phyloP scores from a whole-genome alignment of 345 rosid species.

The Lenwebbia sp. region DNA sequence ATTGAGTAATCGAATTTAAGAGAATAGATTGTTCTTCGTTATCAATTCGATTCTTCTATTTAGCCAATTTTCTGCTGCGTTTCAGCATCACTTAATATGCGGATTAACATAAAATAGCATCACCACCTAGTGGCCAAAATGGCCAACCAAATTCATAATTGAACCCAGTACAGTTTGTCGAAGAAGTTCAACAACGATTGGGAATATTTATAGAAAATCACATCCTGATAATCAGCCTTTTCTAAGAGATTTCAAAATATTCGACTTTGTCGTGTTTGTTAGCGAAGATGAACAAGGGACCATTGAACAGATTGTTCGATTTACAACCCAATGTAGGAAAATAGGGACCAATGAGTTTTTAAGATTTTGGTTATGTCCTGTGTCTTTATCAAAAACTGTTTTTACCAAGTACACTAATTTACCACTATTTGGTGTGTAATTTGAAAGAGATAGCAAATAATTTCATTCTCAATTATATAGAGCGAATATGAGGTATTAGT shows the following conservation, averaged over 20 bases:
- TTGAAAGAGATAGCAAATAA: not conserved
- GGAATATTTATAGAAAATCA: not conserved
- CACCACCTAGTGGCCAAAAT: not conserved
- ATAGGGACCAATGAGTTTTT: not conserved
- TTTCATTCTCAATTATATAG: not conserved
- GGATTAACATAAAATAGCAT: not conserved
- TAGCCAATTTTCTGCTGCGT: too few species aligned
- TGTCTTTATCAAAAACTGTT: not conserved
- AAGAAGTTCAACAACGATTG: not conserved
- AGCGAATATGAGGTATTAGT: not conserved
- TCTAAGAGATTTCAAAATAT: not conserved
- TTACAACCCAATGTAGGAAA: not conserved
- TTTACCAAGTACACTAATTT: not conserved
- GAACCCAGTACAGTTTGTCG: not conserved
- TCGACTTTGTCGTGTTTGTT: not conserved
- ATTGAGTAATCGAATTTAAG: too few species aligned
- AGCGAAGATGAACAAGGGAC: not conserved
- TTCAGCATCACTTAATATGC: not conserved
- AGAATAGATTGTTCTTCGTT: too few species aligned
- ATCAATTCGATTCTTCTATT: too few species aligned
- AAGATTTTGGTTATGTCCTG: not conserved
- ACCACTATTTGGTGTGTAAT: not conserved
- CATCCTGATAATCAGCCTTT: not conserved
- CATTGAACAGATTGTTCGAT: not conserved
- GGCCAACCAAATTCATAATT: not conserved